Base-by-base conservation (phyloP, 1,139 yeast genomes). In the Fermentozyma sake region DNA sequence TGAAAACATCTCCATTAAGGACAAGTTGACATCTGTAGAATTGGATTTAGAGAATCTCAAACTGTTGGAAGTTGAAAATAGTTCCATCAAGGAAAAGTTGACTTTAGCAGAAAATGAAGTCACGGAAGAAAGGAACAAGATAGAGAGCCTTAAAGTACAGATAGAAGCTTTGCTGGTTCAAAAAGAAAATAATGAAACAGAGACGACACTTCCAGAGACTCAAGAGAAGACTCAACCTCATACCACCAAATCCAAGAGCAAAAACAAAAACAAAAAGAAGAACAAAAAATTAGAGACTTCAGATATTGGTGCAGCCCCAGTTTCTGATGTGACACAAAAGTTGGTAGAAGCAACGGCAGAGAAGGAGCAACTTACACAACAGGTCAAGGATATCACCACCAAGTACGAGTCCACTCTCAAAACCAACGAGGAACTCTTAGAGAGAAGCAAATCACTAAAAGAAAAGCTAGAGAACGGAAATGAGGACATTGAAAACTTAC, bases 401-500 rank as follows among this genome's bases (percentile, higher is more conserved):
- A 34, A 34, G 19, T 28, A 28, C 16, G 30, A 32, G 5, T 25
- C 23, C 10, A 14, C 12, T 33, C 8, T 19, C 30, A 6, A 22
- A 15, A 6, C 24, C 5, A 39, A 45, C 26, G 37, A 40, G 2
- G 45, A 47, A 7, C 35, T 60, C n/a, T 26, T 28, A 3, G 24
- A 23, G 5, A 39, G 37, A 9, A 37, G 46, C 34, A 35, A 39
- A 23, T 26, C 32, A 7, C 29, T 44, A 25, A 52, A 46, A 25
- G 23, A 41, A 4, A 50, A 48, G 6, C 38, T 58, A 17, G 41
- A 45, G 18, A 34, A 48, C 16, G 68, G 67, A 34, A 35, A 41
- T 6, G 80, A 76, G 27, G 83, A 79, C 37, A 58, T 76, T 13
- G 79, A 73, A 20, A 61, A 58, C 26, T 64, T 82, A 29, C 70